Evolutionary conservation across 2,329 filamentous ascomycete genomes (phyloP), one percentile per base, ranked within the genome.

Genomic region (Diaporthe vaccinii): DNA sequence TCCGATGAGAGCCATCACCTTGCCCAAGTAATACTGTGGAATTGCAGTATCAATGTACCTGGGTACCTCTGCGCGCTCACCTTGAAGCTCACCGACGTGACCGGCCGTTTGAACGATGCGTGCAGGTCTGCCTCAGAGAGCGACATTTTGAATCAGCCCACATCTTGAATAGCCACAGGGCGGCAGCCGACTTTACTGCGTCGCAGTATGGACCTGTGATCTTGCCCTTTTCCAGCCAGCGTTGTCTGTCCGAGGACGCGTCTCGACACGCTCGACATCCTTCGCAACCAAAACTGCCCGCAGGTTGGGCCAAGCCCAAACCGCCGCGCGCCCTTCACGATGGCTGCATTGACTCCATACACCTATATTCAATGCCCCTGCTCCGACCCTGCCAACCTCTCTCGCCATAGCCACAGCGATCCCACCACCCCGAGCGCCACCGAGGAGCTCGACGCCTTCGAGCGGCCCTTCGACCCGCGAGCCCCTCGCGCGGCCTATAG

Each of bases 401-500:
- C 77, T 28, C 77, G 78, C 28, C 78, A 69, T 55, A 84, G 84
- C 71, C 83, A 82, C 41, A 76, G 57, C 68, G 74, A 77, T 31
- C 78, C 75, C 25, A 74, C 76, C 14, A 67, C 67, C n/a, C 70
- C 76, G 55, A 34, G 59, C 25, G 44, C 51, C 20, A 46, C 67
- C 15, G 44, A 65, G 5, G 84, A 82, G 4, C 86, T 90, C 39
- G 92, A 95, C 69, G 92, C 94, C 75, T 93, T 95, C 78, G 94
- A 95, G 75, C 89, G 90, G 77, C 93, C 94, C 5, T 98, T 99
- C 83, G 94, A 99, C 82, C 95, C 97, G 2, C 92, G 94, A 79
- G 92, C 93, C 76, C 91, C 94, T 22, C 93, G 96, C 51, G 94
- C 97, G 75, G 97, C 95, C 83, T 98, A 95, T 87, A 96, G 95